Percentiles rank a stretch among this genome's conserved stretches.
Evolutionary conservation across 1,139 yeast species (phyloP).

Genomic region (Protomyces pachydermus): DNA sequence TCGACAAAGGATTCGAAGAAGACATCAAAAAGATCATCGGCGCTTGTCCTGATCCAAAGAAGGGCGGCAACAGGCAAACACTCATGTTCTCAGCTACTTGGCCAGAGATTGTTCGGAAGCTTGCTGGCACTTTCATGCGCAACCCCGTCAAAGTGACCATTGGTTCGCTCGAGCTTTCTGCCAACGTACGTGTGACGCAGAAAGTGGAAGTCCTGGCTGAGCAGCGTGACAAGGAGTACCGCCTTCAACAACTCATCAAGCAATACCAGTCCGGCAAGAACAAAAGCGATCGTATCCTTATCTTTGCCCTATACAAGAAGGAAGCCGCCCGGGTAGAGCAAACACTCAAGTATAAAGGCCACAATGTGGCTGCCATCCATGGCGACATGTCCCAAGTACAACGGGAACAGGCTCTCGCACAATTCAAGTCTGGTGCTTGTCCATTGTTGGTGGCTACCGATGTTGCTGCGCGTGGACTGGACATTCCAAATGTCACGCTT

Average conservation of each 20-base stretch:
- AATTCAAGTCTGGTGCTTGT: constrained; percentile 75
- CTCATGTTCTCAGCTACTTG: constrained; percentile 87
- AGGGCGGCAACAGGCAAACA: constrained; percentile 56
- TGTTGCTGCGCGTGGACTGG: constrained; percentile 98
- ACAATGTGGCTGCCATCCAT: constrained; percentile 83
- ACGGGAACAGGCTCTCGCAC: constrained; percentile 79
- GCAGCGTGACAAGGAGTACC: constrained; percentile 73
- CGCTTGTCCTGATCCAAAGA: constrained; percentile 43
- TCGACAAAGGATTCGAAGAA: constrained; percentile 94
- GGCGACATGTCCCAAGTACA: constrained; percentile 93
- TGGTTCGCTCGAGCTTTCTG: constrained; percentile 74
- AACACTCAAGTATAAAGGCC: constrained; percentile 65
- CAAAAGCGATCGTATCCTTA: constrained; percentile 69
- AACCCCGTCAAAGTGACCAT: constrained; percentile 82
- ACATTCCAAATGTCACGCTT: constrained; percentile 93
- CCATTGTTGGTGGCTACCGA: constrained; percentile 87
- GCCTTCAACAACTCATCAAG: constrained; percentile 62
- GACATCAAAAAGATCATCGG: constrained; percentile 81
- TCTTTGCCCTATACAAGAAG: constrained; percentile 91
- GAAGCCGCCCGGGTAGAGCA: constrained; percentile 91
- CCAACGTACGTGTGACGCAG: constrained; percentile 63
- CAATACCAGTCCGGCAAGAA: constrained; percentile 64
- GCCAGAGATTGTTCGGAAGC: constrained; percentile 88
- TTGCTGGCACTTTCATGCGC: constrained; percentile 78
- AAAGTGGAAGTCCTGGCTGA: constrained; percentile 80